phyloP scores from a whole-genome alignment of 2,329 filamentous ascomycete genomes.

The Alternaria triticina region DNA sequence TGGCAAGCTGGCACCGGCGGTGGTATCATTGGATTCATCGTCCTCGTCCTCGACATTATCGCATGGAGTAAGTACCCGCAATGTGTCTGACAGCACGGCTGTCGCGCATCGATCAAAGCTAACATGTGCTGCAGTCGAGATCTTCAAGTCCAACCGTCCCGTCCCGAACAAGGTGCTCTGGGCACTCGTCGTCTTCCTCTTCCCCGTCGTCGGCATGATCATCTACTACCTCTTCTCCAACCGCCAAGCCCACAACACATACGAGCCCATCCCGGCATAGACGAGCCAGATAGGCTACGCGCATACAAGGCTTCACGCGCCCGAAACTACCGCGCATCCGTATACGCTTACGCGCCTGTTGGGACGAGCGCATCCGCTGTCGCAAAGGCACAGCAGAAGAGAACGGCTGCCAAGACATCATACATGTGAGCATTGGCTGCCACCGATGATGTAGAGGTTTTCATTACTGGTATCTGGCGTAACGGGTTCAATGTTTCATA shows the following conservation, averaged over 20 bases:
- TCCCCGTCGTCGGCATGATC: slow-evolving; percentile 67
- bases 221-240: slow-evolving; percentile 71
- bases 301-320: neutral
- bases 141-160: slow-evolving; percentile 68
- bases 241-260: slow-evolving; percentile 62
- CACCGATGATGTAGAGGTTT: neutral
- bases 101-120: slow-evolving; percentile 13
- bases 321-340: neutral
- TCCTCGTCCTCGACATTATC: slow-evolving; percentile 67
- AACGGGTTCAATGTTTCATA: neutral
- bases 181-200: slow-evolving; percentile 69
- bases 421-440: neutral
- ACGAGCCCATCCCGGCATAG: slow-evolving; percentile 57
- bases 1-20: slow-evolving; percentile 68
- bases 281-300: neutral
- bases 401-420: neutral
- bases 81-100: neutral
- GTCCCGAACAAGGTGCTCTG: slow-evolving; percentile 65
- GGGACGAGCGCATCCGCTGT: neutral
- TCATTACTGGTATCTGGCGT: neutral
- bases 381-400: neutral
- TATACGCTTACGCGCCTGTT: neutral
- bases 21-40: slow-evolving; percentile 66
- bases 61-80: slow-evolving; percentile 61
- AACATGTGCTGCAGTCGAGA: slow-evolving; percentile 59